Evolutionary conservation across 2,329 filamentous ascomycete species (phyloP).

Genomic region (Penicillium sclerotigenum): DNA sequence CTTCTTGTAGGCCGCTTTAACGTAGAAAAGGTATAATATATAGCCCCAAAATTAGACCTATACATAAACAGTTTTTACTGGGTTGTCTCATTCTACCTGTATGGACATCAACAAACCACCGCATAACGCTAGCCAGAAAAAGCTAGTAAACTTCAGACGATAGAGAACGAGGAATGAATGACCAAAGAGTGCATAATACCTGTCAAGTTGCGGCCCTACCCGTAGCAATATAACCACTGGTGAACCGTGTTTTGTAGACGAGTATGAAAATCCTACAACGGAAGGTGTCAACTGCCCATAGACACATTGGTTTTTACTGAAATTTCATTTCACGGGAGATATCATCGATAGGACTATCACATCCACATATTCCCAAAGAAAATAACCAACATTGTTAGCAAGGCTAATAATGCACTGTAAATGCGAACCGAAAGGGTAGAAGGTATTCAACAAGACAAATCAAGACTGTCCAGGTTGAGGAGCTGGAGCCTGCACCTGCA

Average conservation of each 20-base stretch:
- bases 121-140: neutral
- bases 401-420: neutral
- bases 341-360: neutral
- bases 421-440: neutral
- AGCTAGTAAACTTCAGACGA: neutral
- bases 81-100: neutral
- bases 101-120: neutral
- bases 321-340: neutral
- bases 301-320: neutral
- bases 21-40: neutral
- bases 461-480: neutral
- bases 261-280: neutral
- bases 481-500: constrained; percentile 1
- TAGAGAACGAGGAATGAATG: neutral
- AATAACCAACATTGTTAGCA: neutral
- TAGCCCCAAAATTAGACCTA: neutral
- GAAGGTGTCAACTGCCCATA: neutral
- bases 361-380: neutral
- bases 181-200: neutral
- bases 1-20: neutral
- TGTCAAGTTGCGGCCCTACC: neutral
- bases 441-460: constrained; percentile 11
- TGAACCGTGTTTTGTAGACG: neutral
- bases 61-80: neutral
- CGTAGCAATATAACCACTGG: neutral